Evolutionary conservation across 805 yeast species (phyloP), one percentile per base, ranked within the genome.

Genomic region (Candida chauliodis): DNA sequence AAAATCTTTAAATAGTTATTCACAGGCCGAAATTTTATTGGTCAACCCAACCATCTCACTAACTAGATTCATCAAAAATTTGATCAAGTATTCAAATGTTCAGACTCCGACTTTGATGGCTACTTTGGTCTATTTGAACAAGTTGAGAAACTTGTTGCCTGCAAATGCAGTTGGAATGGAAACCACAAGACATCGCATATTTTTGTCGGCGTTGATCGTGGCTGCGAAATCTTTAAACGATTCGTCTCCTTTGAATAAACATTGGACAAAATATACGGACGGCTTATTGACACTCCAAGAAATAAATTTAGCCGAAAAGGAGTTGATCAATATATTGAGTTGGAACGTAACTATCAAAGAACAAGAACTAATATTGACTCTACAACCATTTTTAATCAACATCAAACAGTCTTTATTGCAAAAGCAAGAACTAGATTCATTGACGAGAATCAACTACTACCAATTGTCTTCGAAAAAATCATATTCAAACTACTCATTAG

Each of bases 71-170:
- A 90, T 93, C 48, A 73, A 79, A 43, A 76, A 73, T 19, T 66
- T 91, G 45, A 81, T 91, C 50, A 71, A 70, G 38, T 79, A 84
- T 52, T 87, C 97, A 5, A 89, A 90, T 58, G 98, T 91, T 29
- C 96, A 89, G 62, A 85, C 96, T 3, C 88, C 97, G 24, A 91
- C 98, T 1, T 72, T 91, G 46, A 91, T 93, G 98, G 81, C 97
- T 15, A 76, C 96, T 4, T 71, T 90, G 38, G 90, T 89, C 11
- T 91, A 87, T 58, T 69, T 91, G 44, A 79, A 82, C 39, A 82
- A 88, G 48, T 71, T 93, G 50, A 78, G 91, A 49, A 74, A 77
- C 37, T 72, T 83, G 6, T 73, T 91, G 37, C 98, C 98, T 2
- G 77, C 86, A 20, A 84, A 85, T 58, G 93, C 96, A 9, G 77